Conservation (phyloP, 192 early-diverging fungal species). For the Helicostylum pulchrum region DNA sequence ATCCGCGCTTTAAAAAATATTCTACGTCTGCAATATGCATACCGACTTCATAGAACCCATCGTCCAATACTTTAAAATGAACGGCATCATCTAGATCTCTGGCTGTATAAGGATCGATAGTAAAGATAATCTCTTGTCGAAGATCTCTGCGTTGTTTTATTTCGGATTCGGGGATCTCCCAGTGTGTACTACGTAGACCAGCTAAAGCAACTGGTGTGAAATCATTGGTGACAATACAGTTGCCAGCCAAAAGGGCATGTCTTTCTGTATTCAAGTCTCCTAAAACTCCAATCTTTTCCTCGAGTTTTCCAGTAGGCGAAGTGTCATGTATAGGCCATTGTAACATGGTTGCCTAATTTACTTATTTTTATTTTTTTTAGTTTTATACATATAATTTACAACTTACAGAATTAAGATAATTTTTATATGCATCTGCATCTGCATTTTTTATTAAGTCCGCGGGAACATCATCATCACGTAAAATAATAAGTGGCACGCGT, state of each 20-base stretch:
- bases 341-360: constrained; percentile 33
- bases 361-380: too few species aligned
- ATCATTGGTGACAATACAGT: constrained; percentile 52
- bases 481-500: constrained; percentile 64
- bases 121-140: constrained; percentile 71
- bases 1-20: constrained; percentile 88
- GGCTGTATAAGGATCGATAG: constrained; percentile 85
- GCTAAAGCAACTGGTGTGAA: constrained; percentile 68
- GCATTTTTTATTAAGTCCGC: constrained; percentile 62
- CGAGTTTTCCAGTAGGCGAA: constrained; percentile 65
- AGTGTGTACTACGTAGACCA: constrained; percentile 72
- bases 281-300: constrained; percentile 66
- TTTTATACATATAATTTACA: too few species aligned
- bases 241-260: background rate
- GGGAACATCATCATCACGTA: constrained; percentile 59
- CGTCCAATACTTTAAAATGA: constrained; percentile 50
- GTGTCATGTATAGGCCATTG: constrained; percentile 60
- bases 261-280: constrained; percentile 38
- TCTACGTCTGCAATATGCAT: constrained; percentile 94
- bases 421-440: constrained; percentile 45
- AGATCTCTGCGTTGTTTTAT: constrained; percentile 66
- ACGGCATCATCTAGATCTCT: constrained; percentile 84
- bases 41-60: constrained; percentile 70
- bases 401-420: background rate
- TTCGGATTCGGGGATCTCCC: constrained; percentile 81